These are phyloP conservation scores for Hypholoma fasciculare DNA, from an alignment of 768 basidiomycete genomes.

Conservation along the genomic window DNA sequence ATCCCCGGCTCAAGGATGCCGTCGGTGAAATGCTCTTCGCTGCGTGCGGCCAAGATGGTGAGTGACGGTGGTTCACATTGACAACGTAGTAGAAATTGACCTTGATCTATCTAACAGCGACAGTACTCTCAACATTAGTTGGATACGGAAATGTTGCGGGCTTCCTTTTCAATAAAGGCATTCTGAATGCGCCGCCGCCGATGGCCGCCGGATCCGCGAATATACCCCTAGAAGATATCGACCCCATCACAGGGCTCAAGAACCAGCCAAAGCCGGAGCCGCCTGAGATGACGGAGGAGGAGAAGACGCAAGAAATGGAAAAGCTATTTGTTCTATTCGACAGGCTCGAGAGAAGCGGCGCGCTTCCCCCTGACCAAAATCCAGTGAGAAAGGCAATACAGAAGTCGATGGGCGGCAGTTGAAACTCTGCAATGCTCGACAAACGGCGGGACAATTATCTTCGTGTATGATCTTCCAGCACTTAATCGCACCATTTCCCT, in stretches of 20 bases:
- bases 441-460: not conserved
- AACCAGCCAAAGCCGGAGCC: constrained; percentile 36
- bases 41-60: constrained; percentile 74
- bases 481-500: not conserved
- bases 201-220: constrained; percentile 27
- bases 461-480: not conserved
- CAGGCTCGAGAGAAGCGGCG: constrained; percentile 76
- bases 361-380: constrained; percentile 63
- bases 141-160: constrained; percentile 98
- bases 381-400: constrained; percentile 73
- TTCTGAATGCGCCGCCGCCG: constrained; percentile 56
- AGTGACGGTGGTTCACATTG: constrained; percentile 8
- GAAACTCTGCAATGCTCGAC: not conserved
- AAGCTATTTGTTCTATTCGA: constrained; percentile 91
- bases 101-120: constrained; percentile 39
- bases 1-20: constrained; percentile 69
- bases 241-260: constrained; percentile 86
- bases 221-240: constrained; percentile 50
- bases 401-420: constrained; percentile 21
- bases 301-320: constrained; percentile 94
- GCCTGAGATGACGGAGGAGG: constrained; percentile 86
- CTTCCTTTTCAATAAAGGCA: constrained; percentile 89
- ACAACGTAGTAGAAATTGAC: not conserved
- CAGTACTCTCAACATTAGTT: constrained; percentile 69
- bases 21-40: constrained; percentile 88